Evolutionary conservation across 106 monocot genomes (phyloP), one percentile per base, ranked within the genome.

Genomic region (Apostasia shenzhenica): DNA sequence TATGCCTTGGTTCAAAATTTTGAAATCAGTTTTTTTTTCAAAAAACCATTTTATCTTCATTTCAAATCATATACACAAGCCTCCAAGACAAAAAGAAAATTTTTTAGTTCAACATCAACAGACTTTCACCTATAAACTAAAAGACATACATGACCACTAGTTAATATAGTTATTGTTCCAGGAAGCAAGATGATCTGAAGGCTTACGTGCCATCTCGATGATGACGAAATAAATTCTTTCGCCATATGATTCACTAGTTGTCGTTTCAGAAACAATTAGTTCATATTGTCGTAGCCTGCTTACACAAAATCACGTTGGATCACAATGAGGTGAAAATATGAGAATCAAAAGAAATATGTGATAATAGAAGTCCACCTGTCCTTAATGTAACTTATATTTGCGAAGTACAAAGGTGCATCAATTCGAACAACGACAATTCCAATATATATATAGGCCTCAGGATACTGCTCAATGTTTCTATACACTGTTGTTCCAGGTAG

Each of bases 151-250:
- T 26, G 26, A 26, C 26, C 26, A 26, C 26, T 26, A 26, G 26
- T 26, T 26, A 26, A 26, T 26, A 0, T 26, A 26, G 26, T 26
- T 26, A 26, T 26, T 26, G 26, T 26, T 26, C 26, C 26, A 26
- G 26, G 26, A 26, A 26, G 26, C 26, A 65, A 48, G 48, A 65
- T 65, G 48, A 48, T 65, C 8, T 37, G 37, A 48, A 48, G 2
- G 78, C 99, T 84, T 80, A 99, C 99, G 99, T 50, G 99, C 87
- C 99, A 99, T 93, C 76, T 99, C 99, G 47, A 99, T 73, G 62
- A 99, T 84, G 4, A 99, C 88, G 73, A 99, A 99, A 69, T 93
- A 83, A 48, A 85, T 84, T 45, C 85, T 82, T 78, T 80, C 83
- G 67, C 88, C 93, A 73, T 93, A 79, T 14, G 87, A 85, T 12